Percentiles rank a stretch among this genome's conserved stretches.
phyloP scores from a whole-genome alignment of 164 flowering plant species.

The Kalanchoe fedtschenkoi region DNA sequence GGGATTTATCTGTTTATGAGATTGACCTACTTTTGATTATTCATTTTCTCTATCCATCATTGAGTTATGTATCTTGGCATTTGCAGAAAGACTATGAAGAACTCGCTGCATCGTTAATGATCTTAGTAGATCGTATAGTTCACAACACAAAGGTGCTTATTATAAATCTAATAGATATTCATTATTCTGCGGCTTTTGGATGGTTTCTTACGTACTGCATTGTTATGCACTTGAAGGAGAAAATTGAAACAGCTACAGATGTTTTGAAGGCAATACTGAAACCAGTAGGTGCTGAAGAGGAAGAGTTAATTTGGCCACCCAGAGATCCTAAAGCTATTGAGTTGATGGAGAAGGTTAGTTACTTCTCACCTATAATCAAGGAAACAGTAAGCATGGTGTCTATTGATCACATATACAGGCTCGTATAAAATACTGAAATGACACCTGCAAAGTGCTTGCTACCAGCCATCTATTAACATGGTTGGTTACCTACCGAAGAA shows the following conservation, averaged over 20 bases:
- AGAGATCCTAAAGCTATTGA: slow-evolving; percentile 60
- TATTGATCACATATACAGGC: no score
- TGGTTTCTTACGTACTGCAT: slow-evolving; percentile 4
- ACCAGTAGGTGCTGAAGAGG: slow-evolving; percentile 60
- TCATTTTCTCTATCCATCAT: not conserved
- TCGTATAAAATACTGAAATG: not conserved
- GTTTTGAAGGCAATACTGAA: slow-evolving; percentile 60
- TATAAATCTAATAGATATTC: not conserved
- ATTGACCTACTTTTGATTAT: slow-evolving; percentile 1
- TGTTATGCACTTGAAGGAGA: slow-evolving; percentile 42
- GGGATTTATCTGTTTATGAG: slow-evolving; percentile 11
- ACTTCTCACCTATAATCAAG: not conserved
- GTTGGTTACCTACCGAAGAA: not conserved
- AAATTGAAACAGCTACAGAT: slow-evolving; percentile 89
- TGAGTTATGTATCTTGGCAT: slow-evolving; percentile 8
- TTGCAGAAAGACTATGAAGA: slow-evolving; percentile 93
- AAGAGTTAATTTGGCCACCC: slow-evolving; percentile 91
- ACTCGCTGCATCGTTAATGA: slow-evolving; percentile 71
- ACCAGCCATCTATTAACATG: not conserved
- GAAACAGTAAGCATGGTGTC: not conserved
- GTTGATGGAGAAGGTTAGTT: slow-evolving; percentile 68
- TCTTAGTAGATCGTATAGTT: slow-evolving; percentile 67
- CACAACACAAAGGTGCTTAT: slow-evolving; percentile 61
- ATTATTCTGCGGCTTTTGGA: not conserved
- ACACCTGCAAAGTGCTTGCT: not conserved